Percentiles rank a stretch among this genome's conserved stretches.
Evolutionary conservation across 2,329 filamentous ascomycete species (phyloP).

Genomic region (Podosphaera leucotricha): DNA sequence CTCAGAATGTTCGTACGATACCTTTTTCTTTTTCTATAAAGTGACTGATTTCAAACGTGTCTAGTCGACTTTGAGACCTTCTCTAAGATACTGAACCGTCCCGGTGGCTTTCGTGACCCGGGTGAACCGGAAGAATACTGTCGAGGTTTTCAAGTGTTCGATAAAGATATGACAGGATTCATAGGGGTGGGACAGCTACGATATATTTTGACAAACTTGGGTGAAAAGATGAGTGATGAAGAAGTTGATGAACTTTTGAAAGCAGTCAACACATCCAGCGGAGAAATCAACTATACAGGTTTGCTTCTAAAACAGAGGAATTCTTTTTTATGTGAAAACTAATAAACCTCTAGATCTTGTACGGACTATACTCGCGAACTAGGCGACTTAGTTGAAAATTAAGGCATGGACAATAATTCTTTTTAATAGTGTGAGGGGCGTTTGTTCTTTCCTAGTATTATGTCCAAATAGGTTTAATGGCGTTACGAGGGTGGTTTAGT

Average conservation of each 20-base stretch:
- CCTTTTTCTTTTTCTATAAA: background rate
- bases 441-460: background rate
- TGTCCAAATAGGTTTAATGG: background rate
- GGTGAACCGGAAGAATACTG: constrained; percentile 97
- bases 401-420: background rate
- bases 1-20: constrained; percentile 53
- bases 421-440: background rate
- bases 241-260: constrained; percentile 98
- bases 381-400: constrained; percentile 12
- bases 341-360: constrained; percentile 34
- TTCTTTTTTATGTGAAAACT: background rate
- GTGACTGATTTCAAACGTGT: background rate
- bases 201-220: constrained; percentile 92
- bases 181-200: constrained; percentile 95
- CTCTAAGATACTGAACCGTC: constrained; percentile 86
- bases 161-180: constrained; percentile 96
- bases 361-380: constrained; percentile 70
- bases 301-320: constrained; percentile 15
- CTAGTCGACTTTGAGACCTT: constrained; percentile 96
- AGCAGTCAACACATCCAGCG: constrained; percentile 85
- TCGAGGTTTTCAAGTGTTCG: constrained; percentile 95
- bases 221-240: constrained; percentile 98
- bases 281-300: constrained; percentile 96
- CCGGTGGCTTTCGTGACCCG: constrained; percentile 91
- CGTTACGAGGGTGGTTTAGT: background rate